These are phyloP conservation scores for Fusarium compactum DNA, from an alignment of 2,329 filamentous ascomycete genomes.

Conservation along the genomic window DNA sequence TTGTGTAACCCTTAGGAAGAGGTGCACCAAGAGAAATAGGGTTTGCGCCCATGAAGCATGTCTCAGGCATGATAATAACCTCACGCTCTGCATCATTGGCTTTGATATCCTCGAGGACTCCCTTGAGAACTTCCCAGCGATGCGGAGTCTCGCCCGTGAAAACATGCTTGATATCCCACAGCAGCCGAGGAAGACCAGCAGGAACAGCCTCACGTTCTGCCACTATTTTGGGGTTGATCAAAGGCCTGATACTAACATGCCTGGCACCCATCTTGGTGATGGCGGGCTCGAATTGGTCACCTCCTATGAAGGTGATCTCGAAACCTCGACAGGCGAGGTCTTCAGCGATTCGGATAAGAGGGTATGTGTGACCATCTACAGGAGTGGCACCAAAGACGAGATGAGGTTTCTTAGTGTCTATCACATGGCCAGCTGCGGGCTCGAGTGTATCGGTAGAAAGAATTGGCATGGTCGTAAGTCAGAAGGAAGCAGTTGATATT, in stretches of 20 bases:
- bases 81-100: constrained; percentile 51
- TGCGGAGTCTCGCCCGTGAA: constrained; percentile 48
- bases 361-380: constrained; percentile 50
- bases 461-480: not conserved
- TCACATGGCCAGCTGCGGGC: constrained; percentile 10
- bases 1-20: constrained; percentile 53
- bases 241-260: constrained; percentile 45
- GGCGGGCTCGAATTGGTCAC: constrained; percentile 51
- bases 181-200: constrained; percentile 45
- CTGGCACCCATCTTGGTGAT: constrained; percentile 55
- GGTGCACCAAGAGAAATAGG: constrained; percentile 56
- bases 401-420: constrained; percentile 42
- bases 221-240: constrained; percentile 35
- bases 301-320: constrained; percentile 57
- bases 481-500: not conserved
- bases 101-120: constrained; percentile 51
- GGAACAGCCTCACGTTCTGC: constrained; percentile 31
- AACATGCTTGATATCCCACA: constrained; percentile 48
- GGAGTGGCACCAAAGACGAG: constrained; percentile 48
- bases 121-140: constrained; percentile 51
- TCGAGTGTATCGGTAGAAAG: constrained; percentile 6
- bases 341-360: constrained; percentile 51
- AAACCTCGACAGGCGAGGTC: constrained; percentile 56
- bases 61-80: constrained; percentile 60
- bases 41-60: constrained; percentile 52